Base-by-base conservation (phyloP, 164 flowering plant genomes). In the Magnolia officinalis region DNA sequence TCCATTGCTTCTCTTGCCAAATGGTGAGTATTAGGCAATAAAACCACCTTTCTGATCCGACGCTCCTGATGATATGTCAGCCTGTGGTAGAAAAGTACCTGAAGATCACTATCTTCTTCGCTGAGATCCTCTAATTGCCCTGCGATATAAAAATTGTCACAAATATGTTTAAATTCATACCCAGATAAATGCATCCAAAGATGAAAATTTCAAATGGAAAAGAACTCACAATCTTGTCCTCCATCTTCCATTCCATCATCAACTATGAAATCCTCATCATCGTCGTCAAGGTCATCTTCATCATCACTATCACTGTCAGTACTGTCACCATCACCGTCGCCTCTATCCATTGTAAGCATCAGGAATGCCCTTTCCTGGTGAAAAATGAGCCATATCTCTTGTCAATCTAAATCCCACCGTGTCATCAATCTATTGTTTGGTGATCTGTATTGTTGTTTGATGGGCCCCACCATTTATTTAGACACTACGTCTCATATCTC, bases 21-120 rank as follows among this genome's bases (percentile, higher is more conserved):
- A 37, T 37, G 4, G 45, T 5, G 45, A 37, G 16, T 8, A 55
- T 55, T 55, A 55, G 18, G 61, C 61, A 9, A 55, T 55, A 16
- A 55, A 4, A 55, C 61, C 19, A 18, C 45, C 45, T 37, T 55
- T 55, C 18, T 11, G 18, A 55, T 11, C 61, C 2, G 2, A 55
- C 18, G 2, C 61, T 11, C 16, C 61, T 55, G 13, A 55, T 55
- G 0, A 52, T 26, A 37, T 37, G 45, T 37, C 45, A 3, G 45
- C 45, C 6, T 37, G 45, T 37, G 45, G 45, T 3, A 37, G 45
- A 11, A 55, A 63, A 58, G 21, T 70, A 82, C 84, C 81, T 82
- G 81, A 67, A 72, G 70, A 24, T 76, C 63, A n/a, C 74, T 70
- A 20, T 51, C 78, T 67, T 71, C 72, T 23, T 82, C 82, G 16